phyloP scores from a whole-genome alignment of 108 stramenopile species.

The Mayamaea pseudoterrestris region DNA sequence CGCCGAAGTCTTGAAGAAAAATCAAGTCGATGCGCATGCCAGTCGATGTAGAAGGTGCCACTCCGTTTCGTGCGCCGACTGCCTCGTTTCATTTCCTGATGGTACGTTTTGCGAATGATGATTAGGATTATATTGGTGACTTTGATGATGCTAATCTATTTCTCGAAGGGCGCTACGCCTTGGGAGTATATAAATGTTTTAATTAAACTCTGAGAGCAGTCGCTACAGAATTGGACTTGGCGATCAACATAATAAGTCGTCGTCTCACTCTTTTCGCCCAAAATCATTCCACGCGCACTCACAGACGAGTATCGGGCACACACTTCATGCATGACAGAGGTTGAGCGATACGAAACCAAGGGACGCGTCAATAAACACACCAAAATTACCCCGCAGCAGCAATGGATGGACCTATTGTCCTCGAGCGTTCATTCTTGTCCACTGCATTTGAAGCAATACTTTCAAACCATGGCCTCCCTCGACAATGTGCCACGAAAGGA shows the following conservation, averaged over 20 bases:
- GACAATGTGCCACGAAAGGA: conserved; percentile 83
- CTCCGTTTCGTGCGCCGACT: conserved; percentile 76
- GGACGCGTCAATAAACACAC: conserved; percentile 23
- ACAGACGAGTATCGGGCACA: conserved; percentile 77
- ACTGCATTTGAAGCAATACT: conserved; percentile 31
- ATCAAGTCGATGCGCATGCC: conserved; percentile 77
- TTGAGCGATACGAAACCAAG: conserved; percentile 68
- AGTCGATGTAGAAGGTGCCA: conserved; percentile 57
- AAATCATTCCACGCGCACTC: too few relatives aligned
- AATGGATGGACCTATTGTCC: conserved; percentile 57
- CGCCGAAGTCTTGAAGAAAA: conserved; percentile 76
- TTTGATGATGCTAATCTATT: too few relatives aligned
- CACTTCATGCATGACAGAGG: conserved; percentile 79
- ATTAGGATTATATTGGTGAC: too few relatives aligned
- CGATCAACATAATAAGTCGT: conserved; percentile 4
- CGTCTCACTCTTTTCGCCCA: too few relatives aligned
- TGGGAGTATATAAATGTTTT: conserved; percentile 85
- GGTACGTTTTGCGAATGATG: conserved; percentile 49
- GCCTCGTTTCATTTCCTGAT: conserved; percentile 68
- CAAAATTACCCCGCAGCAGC: conserved; percentile 56
- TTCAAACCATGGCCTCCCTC: conserved; percentile 35
- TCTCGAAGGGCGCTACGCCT: conserved; percentile 34
- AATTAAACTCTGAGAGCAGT: conserved; percentile 90
- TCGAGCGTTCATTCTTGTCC: conserved; percentile 40
- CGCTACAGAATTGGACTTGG: conserved; percentile 3